These are phyloP conservation scores for Colletotrichum tanaceti DNA, from an alignment of 2,329 filamentous ascomycete genomes.

Conservation along the genomic window DNA sequence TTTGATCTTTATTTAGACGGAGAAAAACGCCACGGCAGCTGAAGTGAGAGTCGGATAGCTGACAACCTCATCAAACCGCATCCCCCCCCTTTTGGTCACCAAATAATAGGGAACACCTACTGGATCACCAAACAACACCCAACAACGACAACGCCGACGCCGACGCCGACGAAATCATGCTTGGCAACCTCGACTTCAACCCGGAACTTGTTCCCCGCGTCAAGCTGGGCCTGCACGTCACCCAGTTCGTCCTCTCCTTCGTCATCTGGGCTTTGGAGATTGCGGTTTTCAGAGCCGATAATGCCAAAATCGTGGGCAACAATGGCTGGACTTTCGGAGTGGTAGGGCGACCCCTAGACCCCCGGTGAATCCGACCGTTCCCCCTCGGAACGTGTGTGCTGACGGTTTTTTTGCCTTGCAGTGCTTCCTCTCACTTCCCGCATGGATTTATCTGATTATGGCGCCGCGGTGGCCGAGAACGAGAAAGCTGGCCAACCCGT, in stretches of 20 bases:
- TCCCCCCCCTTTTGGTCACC: slow-evolving; percentile 29
- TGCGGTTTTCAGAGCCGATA: slow-evolving; percentile 64
- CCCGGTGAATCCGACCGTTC: neutral
- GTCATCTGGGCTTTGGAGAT: slow-evolving; percentile 71
- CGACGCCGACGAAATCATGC: slow-evolving; percentile 49
- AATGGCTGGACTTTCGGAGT: slow-evolving; percentile 74
- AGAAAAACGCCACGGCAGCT: slow-evolving; percentile 35
- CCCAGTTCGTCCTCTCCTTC: slow-evolving; percentile 66
- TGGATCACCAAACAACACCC: slow-evolving; percentile 16
- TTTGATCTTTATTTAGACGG: slow-evolving; percentile 38
- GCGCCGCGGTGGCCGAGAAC: slow-evolving; percentile 73
- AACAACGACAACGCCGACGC: neutral
- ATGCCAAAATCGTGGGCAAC: slow-evolving; percentile 64
- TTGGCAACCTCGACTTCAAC: slow-evolving; percentile 63
- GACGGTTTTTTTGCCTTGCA: slow-evolving; percentile 47
- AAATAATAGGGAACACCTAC: neutral
- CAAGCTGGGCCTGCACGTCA: slow-evolving; percentile 68
- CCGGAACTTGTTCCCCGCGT: slow-evolving; percentile 64
- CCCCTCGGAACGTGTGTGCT: slow-evolving; percentile 18
- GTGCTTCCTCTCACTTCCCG: slow-evolving; percentile 74
- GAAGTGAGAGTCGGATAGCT: slow-evolving; percentile 31
- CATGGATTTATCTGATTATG: slow-evolving; percentile 74
- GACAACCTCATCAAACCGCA: slow-evolving; percentile 22
- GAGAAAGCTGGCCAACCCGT: slow-evolving; percentile 69
- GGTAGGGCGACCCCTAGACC: slow-evolving; percentile 56